A percentile compares a stretch with the other conserved stretches of the same genome.
Conservation (phyloP, 1,284 basidiomycete species). For the Dichomitus squalens region DNA sequence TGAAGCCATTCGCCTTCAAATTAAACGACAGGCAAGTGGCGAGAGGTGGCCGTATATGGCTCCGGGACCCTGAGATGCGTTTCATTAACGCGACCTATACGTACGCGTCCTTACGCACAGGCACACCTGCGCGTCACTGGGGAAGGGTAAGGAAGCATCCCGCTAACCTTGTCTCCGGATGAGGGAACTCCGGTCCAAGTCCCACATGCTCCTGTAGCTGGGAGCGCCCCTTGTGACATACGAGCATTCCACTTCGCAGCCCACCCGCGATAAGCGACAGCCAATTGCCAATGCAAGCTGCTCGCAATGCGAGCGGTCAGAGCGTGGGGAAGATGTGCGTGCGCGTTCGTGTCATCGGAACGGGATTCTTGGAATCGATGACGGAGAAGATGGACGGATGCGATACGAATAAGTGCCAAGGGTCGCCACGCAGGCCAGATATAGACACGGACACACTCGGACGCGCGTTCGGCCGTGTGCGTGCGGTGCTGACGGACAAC, state of each 20-base stretch:
- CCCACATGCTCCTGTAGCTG: neutral
- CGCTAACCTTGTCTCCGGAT: slow-evolving; percentile 5
- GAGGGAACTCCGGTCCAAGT: slow-evolving; percentile 3
- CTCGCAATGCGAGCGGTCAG: neutral
- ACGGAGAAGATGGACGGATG: neutral
- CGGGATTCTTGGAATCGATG: neutral
- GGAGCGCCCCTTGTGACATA: neutral
- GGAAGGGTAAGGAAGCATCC: neutral
- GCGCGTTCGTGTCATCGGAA: neutral
- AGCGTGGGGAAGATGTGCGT: neutral
- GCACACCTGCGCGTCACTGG: neutral
- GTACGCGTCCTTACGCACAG: neutral
- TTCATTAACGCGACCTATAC: neutral
- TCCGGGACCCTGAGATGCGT: no score
- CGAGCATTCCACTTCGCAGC: neutral
- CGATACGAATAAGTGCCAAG: neutral
- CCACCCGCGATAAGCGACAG: neutral
- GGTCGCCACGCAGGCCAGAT: neutral
- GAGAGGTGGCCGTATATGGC: no score
- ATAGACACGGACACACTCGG: neutral
- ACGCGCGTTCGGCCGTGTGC: neutral
- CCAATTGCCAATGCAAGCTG: neutral
- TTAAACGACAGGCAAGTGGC: no score
- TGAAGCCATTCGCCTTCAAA: no score
- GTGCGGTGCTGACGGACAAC: slow-evolving; percentile 13